Conservation (phyloP, 352 stramenopile species). For the Blastocystis sp. region DNA sequence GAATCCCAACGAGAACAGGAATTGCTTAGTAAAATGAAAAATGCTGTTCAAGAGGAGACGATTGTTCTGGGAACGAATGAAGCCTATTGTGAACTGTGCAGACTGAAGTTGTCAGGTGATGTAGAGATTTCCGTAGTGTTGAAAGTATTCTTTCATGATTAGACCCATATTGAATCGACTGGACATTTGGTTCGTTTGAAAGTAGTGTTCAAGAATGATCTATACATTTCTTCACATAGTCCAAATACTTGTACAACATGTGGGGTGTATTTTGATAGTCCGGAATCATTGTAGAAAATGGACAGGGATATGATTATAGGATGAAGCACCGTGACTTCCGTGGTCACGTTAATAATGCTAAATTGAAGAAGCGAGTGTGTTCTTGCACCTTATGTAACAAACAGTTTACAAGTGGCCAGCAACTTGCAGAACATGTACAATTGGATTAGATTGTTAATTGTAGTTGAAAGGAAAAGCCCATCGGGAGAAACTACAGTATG, state of each 20-base stretch:
- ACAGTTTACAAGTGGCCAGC: conserved; percentile 64
- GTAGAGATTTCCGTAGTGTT: conserved; percentile 48
- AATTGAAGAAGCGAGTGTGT: conserved; percentile 49
- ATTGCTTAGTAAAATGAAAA: conserved; percentile 19
- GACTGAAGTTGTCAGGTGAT: conserved; percentile 4
- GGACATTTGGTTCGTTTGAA: conserved; percentile 47
- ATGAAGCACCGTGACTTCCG: conserved; percentile 41
- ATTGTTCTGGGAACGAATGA: conserved; percentile 10
- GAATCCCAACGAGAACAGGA: conserved; percentile 3
- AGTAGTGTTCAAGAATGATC: conserved; percentile 54
- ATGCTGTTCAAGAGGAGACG: not conserved
- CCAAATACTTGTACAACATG: conserved; percentile 47
- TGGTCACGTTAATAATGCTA: conserved; percentile 25
- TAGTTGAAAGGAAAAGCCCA: conserved; percentile 67
- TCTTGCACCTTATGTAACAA: conserved; percentile 48
- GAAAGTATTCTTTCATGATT: not conserved
- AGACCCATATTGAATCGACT: conserved; percentile 54
- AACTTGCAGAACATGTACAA: conserved; percentile 57
- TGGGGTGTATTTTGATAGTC: conserved; percentile 11
- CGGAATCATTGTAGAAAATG: not conserved
- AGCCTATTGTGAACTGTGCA: conserved; percentile 47
- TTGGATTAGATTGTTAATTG: not conserved
- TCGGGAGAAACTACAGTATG: conserved; percentile 13
- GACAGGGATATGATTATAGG: not conserved
- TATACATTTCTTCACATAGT: conserved; percentile 37